Evolutionary conservation across 108 stramenopile species (phyloP), one percentile per base, ranked within the genome.

Genomic region (Cyclotella distinguenda): DNA sequence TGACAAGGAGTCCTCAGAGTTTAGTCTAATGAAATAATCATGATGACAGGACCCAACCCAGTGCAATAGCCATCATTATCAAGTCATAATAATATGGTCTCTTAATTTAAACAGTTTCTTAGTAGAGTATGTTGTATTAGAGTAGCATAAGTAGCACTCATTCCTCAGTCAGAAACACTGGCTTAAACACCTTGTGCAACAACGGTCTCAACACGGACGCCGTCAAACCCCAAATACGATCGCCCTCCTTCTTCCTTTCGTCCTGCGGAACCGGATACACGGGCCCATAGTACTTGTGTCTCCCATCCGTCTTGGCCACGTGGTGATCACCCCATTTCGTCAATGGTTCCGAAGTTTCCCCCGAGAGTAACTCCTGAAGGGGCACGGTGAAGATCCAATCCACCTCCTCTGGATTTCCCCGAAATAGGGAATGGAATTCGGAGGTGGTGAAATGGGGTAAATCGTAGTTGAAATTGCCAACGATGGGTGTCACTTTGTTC

Each of bases 181-280:
- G 85, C 34, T 74, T 72, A 60, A 93, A 85, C 22, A 87, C 60
- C 27, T 80, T 64, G 51, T 79, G 83, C 59, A 93, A 67, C 35
- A 93, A 27, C 0, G 86, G 85, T 55, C 83, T 60, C 40, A 87
- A 66, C 13, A 89, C 67, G 54, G 82, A 47, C 7, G 91, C 91
- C 16, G 91, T 93, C 71, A 93, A 74, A 10, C 91, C 91, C 91
- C 91, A 93, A 44, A 93, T 86, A 42, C 77, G 70, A 44, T 80
- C 62, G 6, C 70, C 75, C 15, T 85, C 62, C 44, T 19, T 54
- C 23, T 71, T 79, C 32, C 42, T 61, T 15, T 39, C 35, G 10
- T 23, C 64, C 3, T 73, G 30, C 0, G 77, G 71, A 42, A 66
- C 31, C 7, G 71, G 82, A 81, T 77, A 93, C 0, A 81, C 85